A percentile compares a stretch with the other conserved stretches of the same genome.
These are phyloP conservation scores for Colletotrichum phormii DNA, from an alignment of 2,329 filamentous ascomycete species.

Conservation along the genomic window DNA sequence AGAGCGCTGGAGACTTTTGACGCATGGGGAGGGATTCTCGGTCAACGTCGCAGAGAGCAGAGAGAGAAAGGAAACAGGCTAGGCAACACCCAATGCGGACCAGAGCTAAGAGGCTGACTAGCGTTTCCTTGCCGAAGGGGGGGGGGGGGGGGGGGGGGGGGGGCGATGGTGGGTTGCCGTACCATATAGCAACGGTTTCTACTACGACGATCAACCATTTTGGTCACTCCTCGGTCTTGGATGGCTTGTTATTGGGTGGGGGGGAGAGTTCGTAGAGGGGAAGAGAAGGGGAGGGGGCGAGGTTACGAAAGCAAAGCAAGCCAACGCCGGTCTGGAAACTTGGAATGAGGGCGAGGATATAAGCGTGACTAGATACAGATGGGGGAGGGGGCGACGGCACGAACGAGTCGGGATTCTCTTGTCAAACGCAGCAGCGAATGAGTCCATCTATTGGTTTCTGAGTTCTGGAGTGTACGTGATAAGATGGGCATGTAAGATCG, in stretches of 20 bases:
- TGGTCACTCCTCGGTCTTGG: background rate
- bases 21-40: background rate
- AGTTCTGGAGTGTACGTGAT: background rate
- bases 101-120: background rate
- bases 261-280: background rate
- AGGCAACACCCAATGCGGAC: background rate
- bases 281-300: background rate
- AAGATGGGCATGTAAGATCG: constrained; percentile 1
- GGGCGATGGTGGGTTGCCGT: no score
- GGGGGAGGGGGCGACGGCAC: background rate
- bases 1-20: background rate
- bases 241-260: background rate
- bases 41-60: background rate
- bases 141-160: no score
- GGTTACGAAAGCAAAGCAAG: background rate
- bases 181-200: background rate
- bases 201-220: background rate
- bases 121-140: background rate
- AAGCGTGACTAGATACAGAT: background rate
- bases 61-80: background rate
- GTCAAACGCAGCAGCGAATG: background rate
- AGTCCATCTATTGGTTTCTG: background rate
- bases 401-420: background rate
- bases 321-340: background rate
- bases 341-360: background rate